phyloP scores from a whole-genome alignment of 805 yeast genomes.

The Pichia membranifaciens region DNA sequence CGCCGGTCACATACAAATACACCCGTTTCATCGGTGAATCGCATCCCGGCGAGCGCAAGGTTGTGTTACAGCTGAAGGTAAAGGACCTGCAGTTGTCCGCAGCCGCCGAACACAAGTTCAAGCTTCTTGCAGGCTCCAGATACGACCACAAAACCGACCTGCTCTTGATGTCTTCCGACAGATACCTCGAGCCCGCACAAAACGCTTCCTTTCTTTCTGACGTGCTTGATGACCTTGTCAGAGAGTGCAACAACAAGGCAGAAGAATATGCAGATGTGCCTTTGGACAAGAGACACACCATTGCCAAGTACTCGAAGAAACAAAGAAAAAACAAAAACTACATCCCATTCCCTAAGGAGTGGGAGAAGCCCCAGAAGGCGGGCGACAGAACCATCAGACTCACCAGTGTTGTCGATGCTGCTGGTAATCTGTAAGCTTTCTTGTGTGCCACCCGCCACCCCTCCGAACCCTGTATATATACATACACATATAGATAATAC shows the following conservation, averaged over 20 bases:
- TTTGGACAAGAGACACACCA: constrained; percentile 66
- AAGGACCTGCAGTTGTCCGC: constrained; percentile 46
- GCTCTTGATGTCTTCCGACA: constrained; percentile 59
- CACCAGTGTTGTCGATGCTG: background rate
- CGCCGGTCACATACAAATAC: constrained; percentile 64
- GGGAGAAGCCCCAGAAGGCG: constrained; percentile 55
- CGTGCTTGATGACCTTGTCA: constrained; percentile 52
- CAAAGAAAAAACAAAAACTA: constrained; percentile 36
- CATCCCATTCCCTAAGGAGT: constrained; percentile 63
- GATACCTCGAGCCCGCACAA: constrained; percentile 74
- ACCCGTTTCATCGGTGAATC: constrained; percentile 69
- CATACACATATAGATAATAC: background rate
- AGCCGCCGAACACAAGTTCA: constrained; percentile 63
- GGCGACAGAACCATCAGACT: background rate
- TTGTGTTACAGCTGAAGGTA: constrained; percentile 51
- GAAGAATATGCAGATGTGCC: constrained; percentile 75
- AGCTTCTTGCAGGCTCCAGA: constrained; percentile 71
- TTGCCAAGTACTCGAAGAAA: constrained; percentile 36
- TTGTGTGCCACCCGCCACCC: background rate
- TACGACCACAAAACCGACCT: constrained; percentile 56
- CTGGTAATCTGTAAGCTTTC: background rate
- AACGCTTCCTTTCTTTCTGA: constrained; percentile 72
- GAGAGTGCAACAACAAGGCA: constrained; percentile 55
- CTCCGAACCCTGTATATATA: background rate
- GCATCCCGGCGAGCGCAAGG: constrained; percentile 66